Percentiles rank a stretch among this genome's conserved stretches.
Evolutionary conservation across 2,329 filamentous ascomycete species (phyloP).

Genomic region (Curvularia sp.): DNA sequence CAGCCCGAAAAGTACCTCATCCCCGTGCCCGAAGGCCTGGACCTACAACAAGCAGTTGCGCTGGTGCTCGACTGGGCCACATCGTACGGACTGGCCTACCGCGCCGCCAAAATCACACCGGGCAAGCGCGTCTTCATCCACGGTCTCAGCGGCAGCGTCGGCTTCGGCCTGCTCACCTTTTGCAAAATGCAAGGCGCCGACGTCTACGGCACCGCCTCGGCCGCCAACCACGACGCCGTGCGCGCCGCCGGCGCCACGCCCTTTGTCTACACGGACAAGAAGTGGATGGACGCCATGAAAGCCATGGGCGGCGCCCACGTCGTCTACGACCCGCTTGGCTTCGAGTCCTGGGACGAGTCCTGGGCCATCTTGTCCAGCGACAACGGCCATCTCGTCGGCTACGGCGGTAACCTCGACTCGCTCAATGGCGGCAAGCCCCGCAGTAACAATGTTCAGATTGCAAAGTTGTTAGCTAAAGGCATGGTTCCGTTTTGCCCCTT

Average conservation of each 20-base stretch:
- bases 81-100: background rate
- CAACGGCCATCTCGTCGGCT: background rate
- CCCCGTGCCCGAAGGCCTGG: background rate
- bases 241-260: background rate
- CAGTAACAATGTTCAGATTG: background rate
- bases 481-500: background rate
- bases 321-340: conserved; percentile 60
- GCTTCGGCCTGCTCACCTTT: background rate
- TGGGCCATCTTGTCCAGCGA: conserved; percentile 52
- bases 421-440: background rate
- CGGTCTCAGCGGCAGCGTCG: background rate
- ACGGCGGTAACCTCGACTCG: background rate
- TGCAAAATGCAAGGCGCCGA: background rate
- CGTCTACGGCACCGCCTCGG: background rate
- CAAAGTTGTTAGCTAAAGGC: background rate
- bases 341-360: conserved; percentile 61
- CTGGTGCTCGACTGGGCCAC: background rate
- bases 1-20: background rate
- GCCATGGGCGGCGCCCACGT: conserved; percentile 57
- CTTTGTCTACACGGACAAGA: conserved; percentile 58
- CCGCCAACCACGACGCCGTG: background rate
- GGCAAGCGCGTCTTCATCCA: background rate
- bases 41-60: background rate
- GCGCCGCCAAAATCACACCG: background rate
- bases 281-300: conserved; percentile 59